Evolutionary conservation across 2,329 filamentous ascomycete genomes (phyloP), one percentile per base, ranked within the genome.

Genomic region (Fonsecaea monophora): DNA sequence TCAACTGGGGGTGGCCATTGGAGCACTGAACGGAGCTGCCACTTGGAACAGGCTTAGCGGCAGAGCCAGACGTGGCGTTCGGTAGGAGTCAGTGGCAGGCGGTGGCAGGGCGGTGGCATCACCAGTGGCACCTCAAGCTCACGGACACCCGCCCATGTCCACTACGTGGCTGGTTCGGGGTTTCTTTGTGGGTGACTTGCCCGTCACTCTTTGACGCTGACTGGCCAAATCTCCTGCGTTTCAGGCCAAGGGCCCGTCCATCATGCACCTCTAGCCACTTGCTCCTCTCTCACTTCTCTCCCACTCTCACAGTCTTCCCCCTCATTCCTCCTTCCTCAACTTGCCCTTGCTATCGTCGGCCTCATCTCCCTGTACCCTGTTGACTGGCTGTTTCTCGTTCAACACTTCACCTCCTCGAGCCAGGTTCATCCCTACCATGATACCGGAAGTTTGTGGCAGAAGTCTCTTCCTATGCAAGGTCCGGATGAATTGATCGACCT

Each of bases 61-160:
- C 40, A 35, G 12, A 40, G 13, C 64, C 38, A 58, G 58, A 40
- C 66, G 66, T 68, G 66, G 66, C 66, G 66, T 68, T 60, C 38
- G 63, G 38, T 62, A 56, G 21, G 37, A 42, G 25, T 62, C 60
- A 32, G 45, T 65, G 48, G 45, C 58, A 32, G 42, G 21, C 40
- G 15, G 8, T 13, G 38, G 8, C 38, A 12, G 38, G 10, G 25
- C 38, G 32, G 21, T 37, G 53, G 64, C 42, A 62, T 35, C 53
- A 55, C 48, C 30, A 34, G 59, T 53, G 59, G 53, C 53, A 34
- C 53, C 34, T 34, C 15, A 25, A 15, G 21, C 25, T 25, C 32
- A 32, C 15, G 25, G 25, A 35, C 15, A 25, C 25, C 50, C 32
- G 10, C 21, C 21, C 25, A 35, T 32, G 59, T 48, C 59, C 12